phyloP scores from a whole-genome alignment of 192 early-diverging fungal genomes.

The Spizellomyces punctatus region DNA sequence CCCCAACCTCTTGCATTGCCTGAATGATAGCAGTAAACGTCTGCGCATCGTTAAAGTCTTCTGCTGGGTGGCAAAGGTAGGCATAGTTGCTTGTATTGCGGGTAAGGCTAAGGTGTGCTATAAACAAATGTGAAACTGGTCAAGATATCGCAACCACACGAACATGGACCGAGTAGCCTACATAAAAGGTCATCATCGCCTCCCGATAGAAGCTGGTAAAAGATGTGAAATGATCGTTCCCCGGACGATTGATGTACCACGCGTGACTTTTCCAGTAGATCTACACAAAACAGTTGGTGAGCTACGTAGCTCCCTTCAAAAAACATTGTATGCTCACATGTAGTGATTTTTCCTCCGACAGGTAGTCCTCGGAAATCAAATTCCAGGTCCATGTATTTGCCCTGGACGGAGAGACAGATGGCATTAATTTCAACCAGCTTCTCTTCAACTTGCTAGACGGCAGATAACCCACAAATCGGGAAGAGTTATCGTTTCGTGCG shows the following conservation, averaged over 20 bases:
- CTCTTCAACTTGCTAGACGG: too few species aligned
- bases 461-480: constrained; percentile 41
- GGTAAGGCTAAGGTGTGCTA: constrained; percentile 12
- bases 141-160: too few species aligned
- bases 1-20: constrained; percentile 47
- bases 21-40: constrained; percentile 18
- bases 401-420: too few species aligned
- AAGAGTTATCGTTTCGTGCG: constrained; percentile 57
- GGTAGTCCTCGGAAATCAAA: constrained; percentile 30
- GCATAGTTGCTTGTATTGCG: constrained; percentile 15
- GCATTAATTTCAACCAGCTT: too few species aligned
- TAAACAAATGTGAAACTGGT: constrained; percentile 24
- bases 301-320: too few species aligned
- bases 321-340: background rate
- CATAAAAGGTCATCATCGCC: constrained; percentile 62
- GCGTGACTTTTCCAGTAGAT: constrained; percentile 40
- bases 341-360: constrained; percentile 43
- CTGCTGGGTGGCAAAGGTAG: constrained; percentile 16
- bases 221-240: constrained; percentile 88
- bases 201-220: constrained; percentile 89
- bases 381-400: constrained; percentile 54
- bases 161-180: too few species aligned
- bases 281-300: background rate
- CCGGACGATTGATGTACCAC: constrained; percentile 31
- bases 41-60: constrained; percentile 21